Base-by-base conservation (phyloP, 2,329 filamentous ascomycete species). In the Zasmidium citrigriseum region DNA sequence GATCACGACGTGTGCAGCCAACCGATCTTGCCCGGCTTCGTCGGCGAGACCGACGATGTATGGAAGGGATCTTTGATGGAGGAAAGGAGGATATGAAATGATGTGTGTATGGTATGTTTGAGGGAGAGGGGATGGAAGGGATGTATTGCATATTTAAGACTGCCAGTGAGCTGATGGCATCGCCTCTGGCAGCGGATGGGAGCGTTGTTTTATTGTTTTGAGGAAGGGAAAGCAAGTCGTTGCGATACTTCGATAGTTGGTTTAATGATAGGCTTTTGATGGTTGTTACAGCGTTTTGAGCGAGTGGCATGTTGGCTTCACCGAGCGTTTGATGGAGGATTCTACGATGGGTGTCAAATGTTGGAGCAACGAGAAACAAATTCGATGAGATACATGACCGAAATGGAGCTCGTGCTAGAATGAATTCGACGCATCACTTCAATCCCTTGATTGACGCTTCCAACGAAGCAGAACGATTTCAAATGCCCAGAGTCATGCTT, bases 1-100 rank as follows among this genome's bases (percentile, higher is more conserved):
- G 38, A 46, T 54, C 20, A 54, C 52, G 52, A 54, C 52, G 46
- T 54, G 52, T 34, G 29, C 21, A 20, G 41, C 41, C 11, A 25
- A 34, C 20, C 7, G 20, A 22, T 44, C 20, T 45, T 45, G 29
- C 25, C 29, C 50, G 18, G 20, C 21, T n/a, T n/a, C n/a, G 2
- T 38, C 50, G 34, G 14, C 14, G 27, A 34, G 14, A 34, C 27
- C 27, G 7, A 34, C 27, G 34, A 41, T 41, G 34, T 11, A n/a
- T 34, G 18, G 18, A n/a, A 41, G 34, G 16, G 34, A 41, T 7
- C 5, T 41, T 41, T 41, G 34, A 41, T 41, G 16, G 34, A 16
- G 34, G 14, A 29, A 29, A 29, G 27, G 7, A 14, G 27, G 27
- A 29, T 29, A 29, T 29, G 14, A n/a, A n/a, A n/a, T n/a, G n/a